A percentile compares a stretch with the other conserved stretches of the same genome.
Conservation (phyloP, 2,329 filamentous ascomycete genomes). For the Acrocalymma vagum region DNA sequence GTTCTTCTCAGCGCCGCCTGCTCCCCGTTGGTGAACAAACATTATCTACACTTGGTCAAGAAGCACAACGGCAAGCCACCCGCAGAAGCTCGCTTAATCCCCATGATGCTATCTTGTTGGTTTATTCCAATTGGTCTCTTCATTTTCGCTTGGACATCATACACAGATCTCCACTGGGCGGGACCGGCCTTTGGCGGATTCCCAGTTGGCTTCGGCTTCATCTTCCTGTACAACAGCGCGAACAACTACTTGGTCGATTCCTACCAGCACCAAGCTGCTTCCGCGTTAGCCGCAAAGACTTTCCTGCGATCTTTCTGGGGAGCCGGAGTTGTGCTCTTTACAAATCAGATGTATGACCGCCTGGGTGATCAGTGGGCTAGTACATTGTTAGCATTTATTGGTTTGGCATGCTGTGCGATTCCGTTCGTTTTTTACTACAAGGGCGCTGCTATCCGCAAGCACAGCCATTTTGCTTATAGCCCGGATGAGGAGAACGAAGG, state of each 20-base stretch:
- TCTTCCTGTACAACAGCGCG: conserved; percentile 79
- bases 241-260: conserved; percentile 67
- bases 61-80: conserved; percentile 77
- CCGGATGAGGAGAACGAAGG: conserved; percentile 59
- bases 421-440: conserved; percentile 84
- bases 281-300: conserved; percentile 82
- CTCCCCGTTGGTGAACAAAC: conserved; percentile 78
- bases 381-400: conserved; percentile 75
- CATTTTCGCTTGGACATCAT: conserved; percentile 76
- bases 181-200: conserved; percentile 75
- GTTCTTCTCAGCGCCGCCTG: conserved; percentile 73
- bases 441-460: conserved; percentile 73
- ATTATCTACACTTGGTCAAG: conserved; percentile 73
- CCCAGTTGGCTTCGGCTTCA: conserved; percentile 78
- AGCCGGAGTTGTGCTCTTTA: conserved; percentile 79
- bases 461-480: conserved; percentile 76
- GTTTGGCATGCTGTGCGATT: conserved; percentile 80
- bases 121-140: conserved; percentile 73
- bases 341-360: conserved; percentile 73
- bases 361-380: conserved; percentile 81
- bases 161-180: conserved; percentile 70
- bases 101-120: conserved; percentile 67
- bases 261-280: conserved; percentile 79
- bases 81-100: conserved; percentile 79
- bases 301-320: conserved; percentile 84